Base-by-base conservation (phyloP, 345 rosid genomes). In the Gossypium australe region DNA sequence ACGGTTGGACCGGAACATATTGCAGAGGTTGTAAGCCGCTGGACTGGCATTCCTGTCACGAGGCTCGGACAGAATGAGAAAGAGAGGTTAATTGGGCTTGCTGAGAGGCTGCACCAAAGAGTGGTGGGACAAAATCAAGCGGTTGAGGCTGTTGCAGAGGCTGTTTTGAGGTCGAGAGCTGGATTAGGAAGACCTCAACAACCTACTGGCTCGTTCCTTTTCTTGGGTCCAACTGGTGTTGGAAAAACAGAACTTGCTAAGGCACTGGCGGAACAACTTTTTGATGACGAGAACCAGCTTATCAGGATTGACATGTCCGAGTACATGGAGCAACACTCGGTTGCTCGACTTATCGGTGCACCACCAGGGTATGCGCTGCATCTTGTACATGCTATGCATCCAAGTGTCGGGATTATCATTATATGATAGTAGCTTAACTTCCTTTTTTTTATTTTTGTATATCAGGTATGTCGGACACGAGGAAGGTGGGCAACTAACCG, bases 171-270 rank as follows among this genome's bases (percentile, higher is more conserved):
- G 79, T 90, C 97, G 9, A 88, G 97, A 66, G 97, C 98, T 2
- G 97, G 98, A 0, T 70, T 92, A 63, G 97, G 98, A n/a, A 88
- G 97, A 81, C 98, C 94, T 1, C 94, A 94, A 7, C 98, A 94
- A 34, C 98, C 97, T 24, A 94, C 97, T 75, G 97, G 98, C 2
- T 88, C 92, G n/a, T 90, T 92, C 83, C 76, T 92, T 8, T 90
- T 94, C 88, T 80, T 90, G 82, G 98, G 97, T 3, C 98, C 97
- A 17, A 90, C 97, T n/a, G 97, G 98, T 80, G 97, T 94, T 66
- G 97, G 98, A 18, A 94, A 92, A 75, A 94, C 97, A 0, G 97
- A 94, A 81, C 94, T 90, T 0, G 93, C 98, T 0, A 92, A 92
- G 85, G 98, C 97, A n/a, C 87, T 94, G 2, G 97, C 97, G 0